Evolutionary conservation across 257 asterid genomes (phyloP), one percentile per base, ranked within the genome.

Genomic region (Fraxinus anomala): DNA sequence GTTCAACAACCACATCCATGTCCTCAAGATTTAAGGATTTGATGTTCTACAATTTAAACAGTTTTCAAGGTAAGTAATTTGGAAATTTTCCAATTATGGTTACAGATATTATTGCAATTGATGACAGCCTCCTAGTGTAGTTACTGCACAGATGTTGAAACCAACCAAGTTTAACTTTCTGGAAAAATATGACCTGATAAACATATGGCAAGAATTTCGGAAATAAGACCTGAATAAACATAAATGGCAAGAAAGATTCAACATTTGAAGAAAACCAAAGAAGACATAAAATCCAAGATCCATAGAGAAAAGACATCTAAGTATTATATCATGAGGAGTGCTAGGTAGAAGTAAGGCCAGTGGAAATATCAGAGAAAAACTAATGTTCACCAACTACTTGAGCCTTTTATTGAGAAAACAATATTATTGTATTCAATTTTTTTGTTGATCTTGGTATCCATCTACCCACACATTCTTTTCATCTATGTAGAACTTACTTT

Each of bases 1-100:
- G 97, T 84, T 96, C 99, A 85, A 96, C 99, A 73, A 96, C 94
- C 70, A 96, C 97, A 84, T 96, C 99, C 99, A 96, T 91, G 89
- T 96, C 97, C 83, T 85, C 89, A 73, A 96, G 84, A 79, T 96
- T 88, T 80, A 96, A 84, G 36, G 94, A 81, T 88, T 86, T 90
- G 71, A 96, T 91, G 75, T 78, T 83, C 98, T 95, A 83, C 86
- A 87, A 19, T 68, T 78, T 68, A 73, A 78, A 80, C 40, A 77
- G 76, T 68, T 81, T 23, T 40, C 51, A 73, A 76, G 56, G 79
- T 91, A 74, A 88, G 79, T 37, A 85, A 84, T 42, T 31, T 23
- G 28, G 66, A 33, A 23, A 33, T 51, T 19, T 66, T 71, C 65
- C 76, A 68, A 69, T n/a, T 39, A 68, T 70, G 11, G 73, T 19